Base-by-base conservation (phyloP, 495 filamentous ascomycete species). In the Xylaria palmicola region DNA sequence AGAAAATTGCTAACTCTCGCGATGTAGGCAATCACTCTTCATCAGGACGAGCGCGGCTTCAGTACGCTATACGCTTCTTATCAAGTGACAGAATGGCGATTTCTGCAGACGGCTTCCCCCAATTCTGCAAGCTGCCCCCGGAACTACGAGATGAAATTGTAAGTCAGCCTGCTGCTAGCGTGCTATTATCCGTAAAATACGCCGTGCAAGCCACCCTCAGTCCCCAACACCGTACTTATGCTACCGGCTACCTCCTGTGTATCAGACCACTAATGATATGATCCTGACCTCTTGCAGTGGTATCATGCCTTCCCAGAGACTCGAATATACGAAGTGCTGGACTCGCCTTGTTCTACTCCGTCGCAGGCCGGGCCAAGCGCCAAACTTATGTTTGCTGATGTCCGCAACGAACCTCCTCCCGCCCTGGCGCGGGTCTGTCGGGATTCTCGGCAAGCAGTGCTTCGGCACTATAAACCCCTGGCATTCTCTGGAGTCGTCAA, bases 361-460 rank as follows among this genome's bases (percentile, higher is more conserved):
- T 56, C 63, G 22, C 75, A 74, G 48, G 73, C 73, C 9, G 71
- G 72, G 8, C 71, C 78, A 5, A 72, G 73, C 13, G 63, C 74
- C 44, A 76, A 75, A 39, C 56, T 81, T 20, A 79, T 79, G 76
- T 81, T 81, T 59, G 78, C 78, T 53, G 78, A 81, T 56, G 63
- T 79, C 24, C 77, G 78, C 41, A 74, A 74, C 24, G 77, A 79
- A 54, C 76, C 78, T 17, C 77, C 77, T 15, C 78, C 78, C 29
- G 70, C 75, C 2, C 71, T 81, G 62, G 74, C 78, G 24, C 72
- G 75, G 43, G 78, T 79, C 24, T 79, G 77, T 48, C 73, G 72
- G 39, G 78, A 81, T 66, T 76, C 76, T 54, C 75, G 78, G n/a
- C 75, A 72, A 58, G 76, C 77, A 50, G 78, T 79, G 24, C 64